Percentiles rank a stretch among this genome's conserved stretches.
These are phyloP conservation scores for Orobanche coerulescens DNA, from an alignment of 257 asterid genomes.

Conservation along the genomic window DNA sequence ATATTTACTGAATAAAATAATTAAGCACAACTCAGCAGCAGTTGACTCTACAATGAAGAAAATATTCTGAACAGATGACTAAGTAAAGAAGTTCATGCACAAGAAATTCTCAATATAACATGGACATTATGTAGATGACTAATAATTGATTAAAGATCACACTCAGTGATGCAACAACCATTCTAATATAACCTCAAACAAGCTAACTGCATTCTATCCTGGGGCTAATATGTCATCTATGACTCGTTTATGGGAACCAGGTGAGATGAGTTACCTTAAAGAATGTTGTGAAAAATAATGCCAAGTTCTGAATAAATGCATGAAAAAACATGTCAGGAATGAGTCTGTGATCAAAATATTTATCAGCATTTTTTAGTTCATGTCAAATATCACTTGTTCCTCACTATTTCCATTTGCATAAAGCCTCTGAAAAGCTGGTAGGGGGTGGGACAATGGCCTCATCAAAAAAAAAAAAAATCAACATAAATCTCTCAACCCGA, in stretches of 20 bases:
- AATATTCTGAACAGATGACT: background rate
- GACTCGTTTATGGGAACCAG: no score
- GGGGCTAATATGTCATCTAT: no score
- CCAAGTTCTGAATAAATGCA: no score
- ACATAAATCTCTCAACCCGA: constrained; percentile 7
- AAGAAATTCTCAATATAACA: no score
- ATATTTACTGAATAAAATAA: background rate
- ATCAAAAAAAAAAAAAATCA: constrained; percentile 20
- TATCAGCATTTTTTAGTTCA: background rate
- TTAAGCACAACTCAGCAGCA: background rate
- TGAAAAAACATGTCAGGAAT: constrained; percentile 23
- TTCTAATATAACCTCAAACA: no score
- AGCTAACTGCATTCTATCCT: no score
- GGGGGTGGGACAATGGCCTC: constrained; percentile 55
- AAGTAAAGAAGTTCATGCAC: background rate
- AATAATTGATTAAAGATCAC: no score
- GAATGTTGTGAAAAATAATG: no score
- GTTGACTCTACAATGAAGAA: background rate
- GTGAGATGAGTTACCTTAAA: no score
- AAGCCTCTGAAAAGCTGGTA: constrained; percentile 68
- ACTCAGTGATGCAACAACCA: no score
- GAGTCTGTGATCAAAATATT: constrained; percentile 15
- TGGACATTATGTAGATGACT: no score
- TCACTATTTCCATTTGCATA: constrained; percentile 73
- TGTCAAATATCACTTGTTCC: constrained; percentile 59